These are phyloP conservation scores for Fagus sylvatica DNA, from an alignment of 306 rosid species.

Conservation along the genomic window DNA sequence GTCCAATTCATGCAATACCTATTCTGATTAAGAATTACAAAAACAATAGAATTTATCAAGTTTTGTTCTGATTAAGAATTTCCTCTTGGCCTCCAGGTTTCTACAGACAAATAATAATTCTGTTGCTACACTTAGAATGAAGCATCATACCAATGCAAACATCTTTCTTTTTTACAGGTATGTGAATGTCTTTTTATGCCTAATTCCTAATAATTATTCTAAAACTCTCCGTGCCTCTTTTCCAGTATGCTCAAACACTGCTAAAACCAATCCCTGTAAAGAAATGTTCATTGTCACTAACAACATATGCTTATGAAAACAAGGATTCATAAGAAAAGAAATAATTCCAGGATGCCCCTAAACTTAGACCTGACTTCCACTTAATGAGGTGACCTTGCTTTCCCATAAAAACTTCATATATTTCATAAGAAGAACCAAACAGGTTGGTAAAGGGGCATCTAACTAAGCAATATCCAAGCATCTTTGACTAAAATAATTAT, in stretches of 20 bases:
- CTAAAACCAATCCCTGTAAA: neutral
- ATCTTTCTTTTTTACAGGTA: neutral
- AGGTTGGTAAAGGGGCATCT: neutral
- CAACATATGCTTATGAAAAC: neutral
- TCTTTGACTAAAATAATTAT: conserved; percentile 1
- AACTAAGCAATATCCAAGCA: neutral
- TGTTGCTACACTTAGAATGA: neutral
- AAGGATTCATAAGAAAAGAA: neutral
- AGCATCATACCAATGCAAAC: neutral
- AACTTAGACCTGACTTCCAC: neutral
- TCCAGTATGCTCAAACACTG: neutral
- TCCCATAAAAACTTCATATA: neutral
- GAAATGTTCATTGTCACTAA: neutral
- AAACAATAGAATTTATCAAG: neutral
- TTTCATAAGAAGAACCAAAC: neutral
- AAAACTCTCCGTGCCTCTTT: neutral
- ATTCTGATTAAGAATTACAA: neutral
- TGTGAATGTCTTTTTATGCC: neutral
- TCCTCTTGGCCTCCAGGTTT: neutral
- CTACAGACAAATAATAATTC: neutral
- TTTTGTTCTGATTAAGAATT: neutral
- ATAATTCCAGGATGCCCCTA: neutral
- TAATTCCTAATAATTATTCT: neutral
- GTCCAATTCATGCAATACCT: too few relatives aligned
- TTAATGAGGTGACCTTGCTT: neutral